These are phyloP conservation scores for Suillus clintonianus DNA, from an alignment of 768 basidiomycete genomes.

Conservation along the genomic window DNA sequence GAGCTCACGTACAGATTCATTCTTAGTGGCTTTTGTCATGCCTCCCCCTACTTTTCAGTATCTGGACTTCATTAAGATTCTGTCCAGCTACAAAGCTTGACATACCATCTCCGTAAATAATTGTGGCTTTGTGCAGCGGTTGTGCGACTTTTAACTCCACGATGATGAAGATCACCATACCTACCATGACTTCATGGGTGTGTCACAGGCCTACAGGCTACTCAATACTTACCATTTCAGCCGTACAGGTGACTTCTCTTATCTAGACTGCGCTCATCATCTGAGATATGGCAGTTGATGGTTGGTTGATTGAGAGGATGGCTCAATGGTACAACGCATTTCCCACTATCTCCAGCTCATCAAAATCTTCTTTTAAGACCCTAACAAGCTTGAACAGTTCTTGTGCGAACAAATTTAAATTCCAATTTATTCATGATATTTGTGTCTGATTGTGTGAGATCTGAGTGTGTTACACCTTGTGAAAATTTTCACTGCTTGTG, in stretches of 20 bases:
- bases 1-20: not conserved
- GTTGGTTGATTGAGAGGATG: conserved; percentile 1
- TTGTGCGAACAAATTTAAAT: conserved; percentile 5
- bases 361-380: not conserved
- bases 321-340: not conserved
- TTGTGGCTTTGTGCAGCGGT: not conserved
- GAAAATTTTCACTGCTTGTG: conserved; percentile 12
- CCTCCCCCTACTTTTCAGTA: not conserved
- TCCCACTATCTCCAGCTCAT: conserved; percentile 5
- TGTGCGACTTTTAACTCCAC: not conserved
- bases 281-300: not conserved
- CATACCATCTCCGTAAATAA: not conserved
- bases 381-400: not conserved
- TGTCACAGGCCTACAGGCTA: not conserved
- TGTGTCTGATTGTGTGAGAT: conserved; percentile 23
- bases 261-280: not conserved
- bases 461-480: conserved; percentile 2
- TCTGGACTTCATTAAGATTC: not conserved
- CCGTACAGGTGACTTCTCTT: not conserved
- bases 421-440: conserved; percentile 7
- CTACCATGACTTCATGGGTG: not conserved
- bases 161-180: not conserved
- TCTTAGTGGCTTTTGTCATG: not conserved
- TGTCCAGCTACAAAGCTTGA: not conserved
- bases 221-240: not conserved